phyloP scores from a whole-genome alignment of 2,329 filamentous ascomycete species.

The Clonostachys rosea region DNA sequence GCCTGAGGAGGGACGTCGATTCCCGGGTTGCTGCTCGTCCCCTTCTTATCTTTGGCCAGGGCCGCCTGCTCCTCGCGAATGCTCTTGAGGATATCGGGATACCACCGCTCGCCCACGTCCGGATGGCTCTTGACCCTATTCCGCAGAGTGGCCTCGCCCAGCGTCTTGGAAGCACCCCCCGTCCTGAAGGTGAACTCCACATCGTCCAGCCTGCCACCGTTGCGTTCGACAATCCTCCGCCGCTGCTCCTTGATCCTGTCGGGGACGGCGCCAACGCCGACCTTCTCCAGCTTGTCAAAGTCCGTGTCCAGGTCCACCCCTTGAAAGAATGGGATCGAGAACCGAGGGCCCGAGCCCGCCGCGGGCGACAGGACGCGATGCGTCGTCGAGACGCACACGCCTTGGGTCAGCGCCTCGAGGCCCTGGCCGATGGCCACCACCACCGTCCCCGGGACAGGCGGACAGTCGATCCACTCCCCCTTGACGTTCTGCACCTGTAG shows the following conservation, averaged over 20 bases:
- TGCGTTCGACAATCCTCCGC: slow-evolving; percentile 48
- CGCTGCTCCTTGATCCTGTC: slow-evolving; percentile 59
- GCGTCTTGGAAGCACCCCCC: slow-evolving; percentile 59
- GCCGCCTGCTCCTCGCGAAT: slow-evolving; percentile 54
- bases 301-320: slow-evolving; percentile 74
- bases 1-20: not conserved
- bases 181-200: slow-evolving; percentile 83
- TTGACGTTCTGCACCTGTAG: slow-evolving; percentile 78
- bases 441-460: slow-evolving; percentile 69
- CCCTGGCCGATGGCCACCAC: slow-evolving; percentile 88
- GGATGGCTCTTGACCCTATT: slow-evolving; percentile 85
- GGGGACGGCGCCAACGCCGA: slow-evolving; percentile 55
- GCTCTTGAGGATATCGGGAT: slow-evolving; percentile 56
- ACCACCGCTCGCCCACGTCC: slow-evolving; percentile 81
- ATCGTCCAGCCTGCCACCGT: slow-evolving; percentile 56
- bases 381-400: slow-evolving; percentile 78
- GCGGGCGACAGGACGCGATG: slow-evolving; percentile 75
- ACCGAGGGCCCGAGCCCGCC: slow-evolving; percentile 66
- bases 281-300: slow-evolving; percentile 69
- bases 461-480: slow-evolving; percentile 79
- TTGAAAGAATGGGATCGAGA: slow-evolving; percentile 84
- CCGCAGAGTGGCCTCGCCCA: slow-evolving; percentile 80
- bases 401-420: slow-evolving; percentile 77
- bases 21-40: not conserved
- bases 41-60: slow-evolving; percentile 9